Conservation (phyloP, 2,329 filamentous ascomycete species). For the Trichoderma sp. region DNA sequence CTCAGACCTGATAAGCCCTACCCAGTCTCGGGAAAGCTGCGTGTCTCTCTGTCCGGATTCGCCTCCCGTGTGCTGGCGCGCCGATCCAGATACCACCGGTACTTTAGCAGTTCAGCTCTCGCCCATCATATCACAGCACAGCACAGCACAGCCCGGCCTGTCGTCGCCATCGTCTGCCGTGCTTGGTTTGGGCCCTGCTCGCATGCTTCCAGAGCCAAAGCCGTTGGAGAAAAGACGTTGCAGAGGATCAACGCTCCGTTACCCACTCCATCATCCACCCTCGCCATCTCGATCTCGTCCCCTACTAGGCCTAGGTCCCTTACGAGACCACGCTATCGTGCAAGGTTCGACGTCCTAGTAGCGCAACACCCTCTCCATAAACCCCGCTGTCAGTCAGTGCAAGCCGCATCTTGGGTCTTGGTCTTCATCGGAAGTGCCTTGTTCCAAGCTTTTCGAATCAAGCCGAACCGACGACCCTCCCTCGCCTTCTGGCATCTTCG, state of each 20-base stretch:
- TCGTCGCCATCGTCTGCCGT: background rate
- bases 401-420: conserved; percentile 10
- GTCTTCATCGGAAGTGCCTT: conserved; percentile 16
- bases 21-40: background rate
- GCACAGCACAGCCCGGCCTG: background rate
- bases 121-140: background rate
- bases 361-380: conserved; percentile 8
- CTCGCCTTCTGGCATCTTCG: conserved; percentile 8
- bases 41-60: background rate
- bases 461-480: background rate
- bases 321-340: background rate
- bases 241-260: conserved; percentile 16
- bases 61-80: background rate
- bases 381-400: conserved; percentile 15
- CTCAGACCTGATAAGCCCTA: background rate
- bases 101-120: background rate
- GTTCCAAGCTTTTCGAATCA: background rate
- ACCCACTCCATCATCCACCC: conserved; percentile 13
- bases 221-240: background rate
- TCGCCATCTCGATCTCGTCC: conserved; percentile 20
- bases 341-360: background rate
- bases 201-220: conserved; percentile 5
- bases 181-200: background rate
- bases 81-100: background rate
- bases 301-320: conserved; percentile 11